Base-by-base conservation (phyloP, 2,329 filamentous ascomycete species). In the Neurospora sp. region DNA sequence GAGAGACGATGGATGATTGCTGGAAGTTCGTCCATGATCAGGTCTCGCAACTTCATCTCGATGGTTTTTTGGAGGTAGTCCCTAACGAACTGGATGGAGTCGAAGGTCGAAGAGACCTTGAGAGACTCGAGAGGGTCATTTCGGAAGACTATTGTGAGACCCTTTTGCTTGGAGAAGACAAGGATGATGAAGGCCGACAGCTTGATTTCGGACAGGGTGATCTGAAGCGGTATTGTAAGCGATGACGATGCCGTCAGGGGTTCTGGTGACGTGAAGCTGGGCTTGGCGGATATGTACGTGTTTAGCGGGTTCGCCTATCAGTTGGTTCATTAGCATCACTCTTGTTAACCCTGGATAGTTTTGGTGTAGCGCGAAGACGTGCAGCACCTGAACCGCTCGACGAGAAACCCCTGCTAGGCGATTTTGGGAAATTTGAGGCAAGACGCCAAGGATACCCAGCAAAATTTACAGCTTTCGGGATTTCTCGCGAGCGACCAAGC, bases 1-100 rank as follows among this genome's bases (percentile, higher is more conserved):
- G 95, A 98, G 23, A 99, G 82, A 68, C 93, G 88, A 80, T 99
- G 96, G 72, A 99, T 97, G 71, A 98, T 98, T 67, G 95, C 94
- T 0, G 96, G 96, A 33, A 99, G 82, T 79, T 99, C 96, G 73
- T 99, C 95, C 93, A 98, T 98, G 85, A 99, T 97, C 74, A 99
- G 79, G 69, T 94, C 93, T 38, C 96, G 90, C 72, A 99, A 82
- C 80, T 98, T 96, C 68, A 88, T 91, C 81, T 99, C 96, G 76
- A 99, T 99, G 72, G 95, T 97, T 79, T 92, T 91, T 78, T 99
- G 96, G 70, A 99, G 83, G 79, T 98, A 98, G 80, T 99, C 94
- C 75, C 96, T 91, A 72, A 99, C 96, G 78, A 99, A 99, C 65
- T 96, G 95, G 77, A 99, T 99, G 12, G 95, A 97, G 82, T 99